Evolutionary conservation across 1,284 basidiomycete species (phyloP), one percentile per base, ranked within the genome.

Genomic region (Malassezia yamatoensis): DNA sequence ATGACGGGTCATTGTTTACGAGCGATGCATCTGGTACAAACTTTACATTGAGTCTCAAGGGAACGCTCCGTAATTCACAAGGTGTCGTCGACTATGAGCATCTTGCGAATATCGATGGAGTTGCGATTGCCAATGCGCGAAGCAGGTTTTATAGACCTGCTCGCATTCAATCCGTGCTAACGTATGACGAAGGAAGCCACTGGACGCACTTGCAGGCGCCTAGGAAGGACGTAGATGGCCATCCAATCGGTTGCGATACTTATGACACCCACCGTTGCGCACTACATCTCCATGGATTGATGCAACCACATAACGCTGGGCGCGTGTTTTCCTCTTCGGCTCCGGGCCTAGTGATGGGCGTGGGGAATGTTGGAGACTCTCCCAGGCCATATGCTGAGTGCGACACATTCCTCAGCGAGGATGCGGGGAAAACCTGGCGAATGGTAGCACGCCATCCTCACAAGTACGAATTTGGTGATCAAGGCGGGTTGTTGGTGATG

Each of bases 401-500:
- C 71, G 89, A 96, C 68, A 96, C 93, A 0, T 98, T 91, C 78
- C 75, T 96, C 59, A 89, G 86, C 66, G 87, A 81, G 0, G 89
- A 98, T 67, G 91, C 86, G 0, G 93, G 93, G 2, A 66, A 90
- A 7, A 83, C 82, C 0, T 98, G 93, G 93, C 78, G 69, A 33
- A 88, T 88, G 84, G 80, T 86, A 9, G 79, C 79, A 39, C 79
- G 78, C 54, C 84, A 85, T 18, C 87, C 93, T 0, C 85, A 90
- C 75, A 89, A 90, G 77, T 96, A 96, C 72, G 90, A 96, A 75
- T 93, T 96, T 75, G 93, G 93, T 15, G 93, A 96, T 70, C 81
- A 80, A 79, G 73, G 93, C 0, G 86, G 85, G 62, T 80, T 96
- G 34, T 77, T 96, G 34, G 83, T 96, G 18, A 79, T 86, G 13